Base-by-base conservation (phyloP, 2,329 filamentous ascomycete species). In the Nigrograna mackinnonii region DNA sequence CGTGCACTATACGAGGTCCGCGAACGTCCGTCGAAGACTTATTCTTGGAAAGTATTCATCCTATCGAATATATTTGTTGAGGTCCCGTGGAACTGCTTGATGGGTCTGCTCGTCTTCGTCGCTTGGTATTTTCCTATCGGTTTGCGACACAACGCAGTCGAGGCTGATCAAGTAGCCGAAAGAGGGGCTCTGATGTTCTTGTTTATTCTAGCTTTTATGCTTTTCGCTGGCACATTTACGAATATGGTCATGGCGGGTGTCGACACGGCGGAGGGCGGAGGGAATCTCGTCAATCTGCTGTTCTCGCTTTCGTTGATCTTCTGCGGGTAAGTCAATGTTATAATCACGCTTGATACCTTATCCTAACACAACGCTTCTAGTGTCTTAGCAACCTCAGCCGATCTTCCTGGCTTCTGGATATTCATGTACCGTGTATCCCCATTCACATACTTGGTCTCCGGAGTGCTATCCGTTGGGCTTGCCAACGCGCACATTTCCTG, bases 101-200 rank as follows among this genome's bases (percentile, higher is more conserved):
- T 28, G 24, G 24, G 81, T 1, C 75, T 84, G 7, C 70, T 92
- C 44, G 83, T 88, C 71, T 94, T 77, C 72, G 76, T 89, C 54
- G 81, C 76, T 61, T 91, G 86, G 80, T 95, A 95, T 73, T 95
- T 89, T 62, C 88, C 88, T 1, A 79, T 91, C 35, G 87, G 87
- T 2, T 77, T 91, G 6, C 81, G 85, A 65, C 68, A 71, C 41
- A 90, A 90, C 58, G 85, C 86, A 2, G 70, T 74, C 6, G 72
- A 73, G 1, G 79, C 80, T 4, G 76, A 75, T 44, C 73, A 81
- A 49, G 77, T 83, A 1, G 66, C 77, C 2, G 82, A 89, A 58
- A 85, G 88, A 19, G 86, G 87, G 9, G 84, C 72, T 0, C 77
- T 91, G 6, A 87, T 91, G 80, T 89, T 90, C 24, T 28, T 28